Base-by-base conservation (phyloP, 495 filamentous ascomycete species). In the Pyrenopolyporus hunteri region DNA sequence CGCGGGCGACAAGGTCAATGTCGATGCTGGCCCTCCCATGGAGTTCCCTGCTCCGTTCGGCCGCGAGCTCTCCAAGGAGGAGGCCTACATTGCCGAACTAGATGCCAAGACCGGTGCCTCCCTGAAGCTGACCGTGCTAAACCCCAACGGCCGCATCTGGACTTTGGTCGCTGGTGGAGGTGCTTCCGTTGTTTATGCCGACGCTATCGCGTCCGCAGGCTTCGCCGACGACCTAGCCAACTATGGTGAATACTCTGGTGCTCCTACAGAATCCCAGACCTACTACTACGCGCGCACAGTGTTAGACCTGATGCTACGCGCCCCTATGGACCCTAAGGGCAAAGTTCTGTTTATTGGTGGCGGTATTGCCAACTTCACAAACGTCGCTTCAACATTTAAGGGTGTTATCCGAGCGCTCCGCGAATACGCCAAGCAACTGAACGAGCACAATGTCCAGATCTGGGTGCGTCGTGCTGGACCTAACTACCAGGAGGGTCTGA, bases 341-440 rank as follows among this genome's bases (percentile, higher is more conserved):
- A 97, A 97, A 86, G 89, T 98, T 53, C 87, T 99, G 63, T 98
- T 99, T 84, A 97, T 99, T 67, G 94, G 94, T 76, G 94, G 94
- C 80, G 94, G 94, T 85, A 99, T 99, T 86, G 94, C 94, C 82
- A 99, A 99, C 88, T 99, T 99, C 83, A 99, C 94, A 78, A 82
- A 92, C 77, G 89, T 99, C 40, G 94, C 95, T 45, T 92, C 87
- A 63, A 99, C 94, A 44, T 99, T 99, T 89, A 99, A 99, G 83
- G 94, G 94, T 81, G 93, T 99, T 73, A 99, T 99, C 78, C 89
- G 92, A 56, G 94, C 94, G 31, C 87, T 99, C 54, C 89, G 95
- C 52, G 94, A 98, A 78, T 91, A 94, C 57, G 85, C 92, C 48
- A 87, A 87, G 44, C 78, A 87, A 29, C 84, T 99, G 55, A 86